Evolutionary conservation across 2,329 filamentous ascomycete species (phyloP).

Genomic region (Mycosphaerelloides madeirae): DNA sequence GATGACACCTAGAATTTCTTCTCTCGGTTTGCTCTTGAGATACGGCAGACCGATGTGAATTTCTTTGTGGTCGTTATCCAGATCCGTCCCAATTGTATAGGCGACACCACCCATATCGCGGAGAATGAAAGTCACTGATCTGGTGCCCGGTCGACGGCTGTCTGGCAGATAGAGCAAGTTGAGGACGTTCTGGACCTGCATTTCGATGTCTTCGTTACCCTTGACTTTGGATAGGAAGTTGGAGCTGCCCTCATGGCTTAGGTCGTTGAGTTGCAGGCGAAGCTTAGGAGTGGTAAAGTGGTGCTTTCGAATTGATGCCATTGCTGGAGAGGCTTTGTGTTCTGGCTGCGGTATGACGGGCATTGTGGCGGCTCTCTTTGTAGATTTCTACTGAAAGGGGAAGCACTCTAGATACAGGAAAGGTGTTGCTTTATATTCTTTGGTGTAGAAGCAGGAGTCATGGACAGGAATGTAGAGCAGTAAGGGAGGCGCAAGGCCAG

Average conservation of each 20-base stretch:
- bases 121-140: constrained; percentile 79
- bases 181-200: constrained; percentile 64
- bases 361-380: neutral
- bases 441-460: too few species aligned
- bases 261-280: constrained; percentile 46
- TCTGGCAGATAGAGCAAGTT: constrained; percentile 60
- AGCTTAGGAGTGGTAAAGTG: constrained; percentile 41
- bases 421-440: too few species aligned
- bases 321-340: constrained; percentile 10
- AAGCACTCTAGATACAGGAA: too few species aligned
- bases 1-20: constrained; percentile 72
- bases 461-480: too few species aligned
- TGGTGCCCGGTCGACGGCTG: constrained; percentile 56
- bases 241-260: constrained; percentile 53
- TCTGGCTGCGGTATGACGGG: constrained; percentile 6
- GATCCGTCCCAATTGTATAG: constrained; percentile 75
- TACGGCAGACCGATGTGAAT: constrained; percentile 83
- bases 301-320: constrained; percentile 24
- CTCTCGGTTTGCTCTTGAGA: constrained; percentile 48
- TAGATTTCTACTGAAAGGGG: too few species aligned
- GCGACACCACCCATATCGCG: constrained; percentile 78
- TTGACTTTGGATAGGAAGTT: constrained; percentile 66
- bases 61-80: constrained; percentile 85
- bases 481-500: too few species aligned
- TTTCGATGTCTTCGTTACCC: constrained; percentile 56